Evolutionary conservation across 2,329 filamentous ascomycete species (phyloP).

Genomic region (Pseudogymnoascus sp.): DNA sequence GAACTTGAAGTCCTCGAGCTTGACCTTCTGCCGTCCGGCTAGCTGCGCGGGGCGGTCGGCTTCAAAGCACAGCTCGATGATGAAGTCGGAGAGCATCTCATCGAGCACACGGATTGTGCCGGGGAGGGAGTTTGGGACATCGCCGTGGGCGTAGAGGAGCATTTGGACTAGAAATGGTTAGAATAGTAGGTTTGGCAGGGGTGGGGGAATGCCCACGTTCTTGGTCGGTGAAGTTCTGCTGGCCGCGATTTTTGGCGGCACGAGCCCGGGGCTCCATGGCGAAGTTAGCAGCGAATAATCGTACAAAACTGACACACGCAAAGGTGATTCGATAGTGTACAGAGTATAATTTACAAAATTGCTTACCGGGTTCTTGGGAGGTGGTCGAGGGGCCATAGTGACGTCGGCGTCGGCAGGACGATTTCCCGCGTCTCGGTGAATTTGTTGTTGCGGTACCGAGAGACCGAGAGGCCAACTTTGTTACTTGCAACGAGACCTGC

Average conservation of each 20-base stretch:
- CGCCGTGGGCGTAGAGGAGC: slow-evolving; percentile 73
- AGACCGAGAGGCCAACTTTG: background rate
- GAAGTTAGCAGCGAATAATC: background rate
- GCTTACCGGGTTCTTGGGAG: background rate
- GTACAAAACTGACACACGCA: background rate
- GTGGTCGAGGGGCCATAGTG: background rate
- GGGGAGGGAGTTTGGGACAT: slow-evolving; percentile 66
- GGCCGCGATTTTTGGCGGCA: slow-evolving; percentile 70
- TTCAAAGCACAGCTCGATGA: slow-evolving; percentile 86
- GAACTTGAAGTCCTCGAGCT: slow-evolving; percentile 96
- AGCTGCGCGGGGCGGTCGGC: slow-evolving; percentile 80
- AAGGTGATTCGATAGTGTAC: background rate
- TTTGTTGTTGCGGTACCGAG: slow-evolving; percentile 1
- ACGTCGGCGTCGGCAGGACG: background rate
- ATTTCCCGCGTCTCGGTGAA: slow-evolving; percentile 8
- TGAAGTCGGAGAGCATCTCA: slow-evolving; percentile 93
- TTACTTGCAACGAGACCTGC: background rate
- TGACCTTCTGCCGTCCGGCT: slow-evolving; percentile 88
- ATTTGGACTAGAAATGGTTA: slow-evolving; percentile 48
- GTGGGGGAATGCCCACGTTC: slow-evolving; percentile 47
- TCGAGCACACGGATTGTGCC: slow-evolving; percentile 82
- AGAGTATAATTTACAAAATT: background rate
- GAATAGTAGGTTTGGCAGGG: slow-evolving; percentile 9
- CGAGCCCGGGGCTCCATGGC: slow-evolving; percentile 66
- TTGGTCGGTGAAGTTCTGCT: slow-evolving; percentile 67